These are phyloP conservation scores for Dittrichia graveolens DNA, from an alignment of 129 eudicot species.

Conservation along the genomic window DNA sequence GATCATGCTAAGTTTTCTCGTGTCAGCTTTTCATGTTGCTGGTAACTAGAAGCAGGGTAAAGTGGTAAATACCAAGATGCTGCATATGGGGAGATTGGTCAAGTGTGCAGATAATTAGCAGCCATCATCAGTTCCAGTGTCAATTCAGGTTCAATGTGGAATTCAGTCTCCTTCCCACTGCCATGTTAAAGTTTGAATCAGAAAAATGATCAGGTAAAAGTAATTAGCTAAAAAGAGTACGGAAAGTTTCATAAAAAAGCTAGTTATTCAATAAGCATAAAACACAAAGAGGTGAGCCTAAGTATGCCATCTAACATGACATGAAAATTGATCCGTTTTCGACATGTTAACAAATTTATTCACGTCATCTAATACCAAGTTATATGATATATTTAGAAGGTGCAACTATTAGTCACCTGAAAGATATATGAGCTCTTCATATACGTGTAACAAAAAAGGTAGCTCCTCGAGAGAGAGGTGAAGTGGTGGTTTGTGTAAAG, in stretches of 20 bases:
- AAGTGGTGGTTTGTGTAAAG: too few relatives aligned
- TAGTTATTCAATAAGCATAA: neutral
- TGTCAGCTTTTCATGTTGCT: neutral
- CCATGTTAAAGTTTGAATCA: constrained; percentile 10
- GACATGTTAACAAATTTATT: neutral
- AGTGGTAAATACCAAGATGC: constrained; percentile 17
- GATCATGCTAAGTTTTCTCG: neutral
- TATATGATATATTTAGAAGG: neutral
- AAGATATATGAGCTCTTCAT: neutral
- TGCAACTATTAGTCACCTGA: neutral
- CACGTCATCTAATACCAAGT: constrained; percentile 10
- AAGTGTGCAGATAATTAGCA: constrained; percentile 91
- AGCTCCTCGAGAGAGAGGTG: too few relatives aligned
- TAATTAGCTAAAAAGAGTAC: constrained; percentile 9
- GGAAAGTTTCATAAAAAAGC: neutral
- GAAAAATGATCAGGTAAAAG: neutral
- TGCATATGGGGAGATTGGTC: constrained; percentile 26
- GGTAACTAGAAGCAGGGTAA: constrained; percentile 18
- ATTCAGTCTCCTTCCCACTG: constrained; percentile 99
- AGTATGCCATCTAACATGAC: constrained; percentile 2
- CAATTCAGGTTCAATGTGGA: constrained; percentile 95
- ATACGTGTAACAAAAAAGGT: neutral
- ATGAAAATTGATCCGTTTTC: neutral
- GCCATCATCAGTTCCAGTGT: constrained; percentile 99
- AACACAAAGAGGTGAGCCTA: neutral